Base-by-base conservation (phyloP, 2,329 filamentous ascomycete genomes). In the Fusarium nanum region DNA sequence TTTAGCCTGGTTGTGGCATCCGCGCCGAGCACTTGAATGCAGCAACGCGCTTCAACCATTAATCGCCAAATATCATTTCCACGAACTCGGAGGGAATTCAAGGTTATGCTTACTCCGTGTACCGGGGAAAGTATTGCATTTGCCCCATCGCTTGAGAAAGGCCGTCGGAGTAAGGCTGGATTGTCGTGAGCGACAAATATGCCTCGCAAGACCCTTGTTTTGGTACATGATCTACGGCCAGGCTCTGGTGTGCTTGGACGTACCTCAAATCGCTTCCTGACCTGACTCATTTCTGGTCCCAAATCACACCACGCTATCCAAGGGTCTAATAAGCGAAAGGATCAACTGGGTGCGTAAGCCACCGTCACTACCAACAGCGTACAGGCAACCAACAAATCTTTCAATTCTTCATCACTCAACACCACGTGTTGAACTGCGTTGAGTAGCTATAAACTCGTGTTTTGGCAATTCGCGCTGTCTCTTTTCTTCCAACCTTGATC, bases 301-400 rank as follows among this genome's bases (percentile, higher is more conserved):
- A 11, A 37, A 27, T 22, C 13, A 13, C 9, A 20, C 40, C 20
- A 32, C 6, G 14, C 16, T 14, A 7, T 32, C 12, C 5, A 30
- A 54, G 16, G 50, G 41, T 45, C 28, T 12, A 56, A 59, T 55
- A 32, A 46, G 57, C 42, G 20, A 47, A 47, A 56, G 50, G 42
- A 56, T 60, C 25, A 47, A 23, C 11, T 45, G 10, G 32, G 10
- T 16, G 56, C 56, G 56, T 56, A 60, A 60, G 57, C 56, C 25
- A 40, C 50, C 18, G 22, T 11, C 32, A 32, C 12, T 37, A 12
- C 2, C 6, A 20, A 12, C 7, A 49, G 23, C 2, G 5, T 16
- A 12, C 7, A 49, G n/a, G 13, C 42, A 28, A 22, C 32, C 14
- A 3, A 9, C 12, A 3, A 14, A 20, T 22, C 32, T 7, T 14